These are phyloP conservation scores for Xylariaceae sp. DNA, from an alignment of 2,329 filamentous ascomycete species.

Conservation along the genomic window DNA sequence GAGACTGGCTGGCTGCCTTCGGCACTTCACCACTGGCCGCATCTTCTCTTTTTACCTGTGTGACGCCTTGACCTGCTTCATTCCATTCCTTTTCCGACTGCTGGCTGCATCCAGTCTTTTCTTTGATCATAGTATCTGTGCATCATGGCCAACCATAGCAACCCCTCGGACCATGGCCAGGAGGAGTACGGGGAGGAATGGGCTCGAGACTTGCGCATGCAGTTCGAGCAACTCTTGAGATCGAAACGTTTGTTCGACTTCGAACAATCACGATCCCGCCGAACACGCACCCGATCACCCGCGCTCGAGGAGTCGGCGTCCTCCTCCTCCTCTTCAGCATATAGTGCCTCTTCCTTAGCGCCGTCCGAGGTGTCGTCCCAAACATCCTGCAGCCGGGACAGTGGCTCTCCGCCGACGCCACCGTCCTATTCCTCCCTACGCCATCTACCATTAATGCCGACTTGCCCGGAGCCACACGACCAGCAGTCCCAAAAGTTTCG, in stretches of 20 bases:
- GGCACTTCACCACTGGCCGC: slow-evolving; percentile 19
- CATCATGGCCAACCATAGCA: slow-evolving; percentile 27
- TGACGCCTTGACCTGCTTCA: neutral
- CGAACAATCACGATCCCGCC: slow-evolving; percentile 55
- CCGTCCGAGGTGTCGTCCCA: slow-evolving; percentile 42
- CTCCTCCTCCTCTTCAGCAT: slow-evolving; percentile 46
- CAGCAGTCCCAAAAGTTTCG: slow-evolving; percentile 67
- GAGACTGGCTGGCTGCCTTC: slow-evolving; percentile 25
- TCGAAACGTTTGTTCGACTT: slow-evolving; percentile 84
- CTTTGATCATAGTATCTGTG: slow-evolving; percentile 1
- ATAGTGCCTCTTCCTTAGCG: slow-evolving; percentile 36
- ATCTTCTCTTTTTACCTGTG: neutral
- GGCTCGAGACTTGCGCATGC: slow-evolving; percentile 72
- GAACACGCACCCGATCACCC: slow-evolving; percentile 54
- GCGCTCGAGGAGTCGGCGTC: slow-evolving; percentile 48
- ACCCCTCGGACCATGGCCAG: slow-evolving; percentile 22
- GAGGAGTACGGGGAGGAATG: slow-evolving; percentile 62
- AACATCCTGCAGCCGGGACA: slow-evolving; percentile 32
- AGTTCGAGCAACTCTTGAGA: slow-evolving; percentile 82
- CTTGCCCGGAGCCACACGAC: slow-evolving; percentile 63
- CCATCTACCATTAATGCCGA: slow-evolving; percentile 65
- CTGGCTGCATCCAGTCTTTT: slow-evolving; percentile 1
- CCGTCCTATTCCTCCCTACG: slow-evolving; percentile 58
- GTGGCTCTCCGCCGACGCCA: slow-evolving; percentile 34
- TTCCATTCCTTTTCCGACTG: neutral